Conservation (phyloP, 495 filamentous ascomycete genomes). For the Corynascus novoguineensis region DNA sequence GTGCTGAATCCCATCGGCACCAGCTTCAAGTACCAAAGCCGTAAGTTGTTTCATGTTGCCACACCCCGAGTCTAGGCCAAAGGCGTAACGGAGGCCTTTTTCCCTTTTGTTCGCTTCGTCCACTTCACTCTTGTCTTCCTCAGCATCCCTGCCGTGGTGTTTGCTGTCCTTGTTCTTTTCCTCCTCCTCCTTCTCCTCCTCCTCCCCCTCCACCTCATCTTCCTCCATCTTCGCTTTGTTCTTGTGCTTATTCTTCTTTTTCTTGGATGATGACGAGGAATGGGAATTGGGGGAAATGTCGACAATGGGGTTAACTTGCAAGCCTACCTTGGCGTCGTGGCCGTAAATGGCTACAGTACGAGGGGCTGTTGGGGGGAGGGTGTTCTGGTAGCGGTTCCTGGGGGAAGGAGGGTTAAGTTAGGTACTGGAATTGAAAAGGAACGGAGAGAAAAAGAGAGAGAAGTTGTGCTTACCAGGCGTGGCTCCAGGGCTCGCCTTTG, state of each 20-base stretch:
- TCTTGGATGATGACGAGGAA: not conserved
- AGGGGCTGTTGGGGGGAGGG: not conserved
- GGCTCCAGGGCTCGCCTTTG: constrained; percentile 61
- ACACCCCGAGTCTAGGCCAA: constrained; percentile 81
- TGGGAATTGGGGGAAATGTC: constrained; percentile 31
- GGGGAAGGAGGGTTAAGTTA: not conserved
- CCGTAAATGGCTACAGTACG: constrained; percentile 58
- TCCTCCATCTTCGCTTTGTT: no score
- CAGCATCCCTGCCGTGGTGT: no score
- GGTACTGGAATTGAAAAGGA: not conserved
- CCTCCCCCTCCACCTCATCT: no score
- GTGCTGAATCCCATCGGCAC: constrained; percentile 16
- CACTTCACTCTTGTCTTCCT: no score
- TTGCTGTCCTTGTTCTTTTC: constrained; percentile 8
- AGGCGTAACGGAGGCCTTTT: constrained; percentile 52
- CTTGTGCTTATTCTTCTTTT: not conserved
- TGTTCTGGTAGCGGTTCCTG: constrained; percentile 34
- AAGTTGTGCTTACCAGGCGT: constrained; percentile 40
- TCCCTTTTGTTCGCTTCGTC: constrained; percentile 14
- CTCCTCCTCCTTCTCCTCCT: no score
- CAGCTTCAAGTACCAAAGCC: constrained; percentile 64
- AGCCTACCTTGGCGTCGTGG: constrained; percentile 69
- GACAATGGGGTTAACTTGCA: constrained; percentile 40
- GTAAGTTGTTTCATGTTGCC: constrained; percentile 67
- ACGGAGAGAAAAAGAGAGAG: not conserved